Evolutionary conservation across 495 filamentous ascomycete species (phyloP), one percentile per base, ranked within the genome.

Genomic region (Hyphodiscus hymeniophilus): DNA sequence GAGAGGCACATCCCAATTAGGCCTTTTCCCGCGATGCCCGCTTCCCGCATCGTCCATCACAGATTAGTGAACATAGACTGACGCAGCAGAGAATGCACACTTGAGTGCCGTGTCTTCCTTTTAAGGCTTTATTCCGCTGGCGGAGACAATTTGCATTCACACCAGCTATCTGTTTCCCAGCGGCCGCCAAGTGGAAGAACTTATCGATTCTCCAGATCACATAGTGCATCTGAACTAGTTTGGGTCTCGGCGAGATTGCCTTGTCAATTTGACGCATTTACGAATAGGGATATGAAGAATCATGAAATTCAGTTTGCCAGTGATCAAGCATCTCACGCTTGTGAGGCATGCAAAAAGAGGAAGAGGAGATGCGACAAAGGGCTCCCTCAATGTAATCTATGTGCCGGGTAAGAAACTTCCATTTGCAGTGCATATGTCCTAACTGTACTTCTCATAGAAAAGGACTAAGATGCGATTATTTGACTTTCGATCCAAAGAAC

Each of bases 281-380:
- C n/a, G n/a, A n/a, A n/a, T n/a, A n/a, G n/a, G n/a, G n/a, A n/a
- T n/a, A n/a, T n/a, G n/a, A n/a, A n/a, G n/a, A n/a, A n/a, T n/a
- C n/a, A n/a, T n/a, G n/a, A n/a, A n/a, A n/a, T n/a, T n/a, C n/a
- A n/a, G n/a, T n/a, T n/a, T n/a, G n/a, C 30, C 7, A n/a, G 30
- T n/a, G 30, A n/a, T 33, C n/a, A 36, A 15, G 44, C 44, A 38
- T 17, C 7, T 10, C 44, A 47, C 45, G 47, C 20, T 2, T 49
- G 47, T 22, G 20, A 3, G 3, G 7, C 47, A 32, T 49, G 47
- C 17, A 49, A 49, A 24, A n/a, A n/a, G 12, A 36, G 47, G 17
- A 49, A 49, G 26, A 41, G 47, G 26, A 49, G 42, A 33, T 49
- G 47, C 16, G 18, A 41, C 23, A 49, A 49, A 34, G 47, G 6